A percentile compares a stretch with the other conserved stretches of the same genome.
Evolutionary conservation across 208 protist genomes (phyloP).

Genomic region (Acanthamoeba sp.): DNA sequence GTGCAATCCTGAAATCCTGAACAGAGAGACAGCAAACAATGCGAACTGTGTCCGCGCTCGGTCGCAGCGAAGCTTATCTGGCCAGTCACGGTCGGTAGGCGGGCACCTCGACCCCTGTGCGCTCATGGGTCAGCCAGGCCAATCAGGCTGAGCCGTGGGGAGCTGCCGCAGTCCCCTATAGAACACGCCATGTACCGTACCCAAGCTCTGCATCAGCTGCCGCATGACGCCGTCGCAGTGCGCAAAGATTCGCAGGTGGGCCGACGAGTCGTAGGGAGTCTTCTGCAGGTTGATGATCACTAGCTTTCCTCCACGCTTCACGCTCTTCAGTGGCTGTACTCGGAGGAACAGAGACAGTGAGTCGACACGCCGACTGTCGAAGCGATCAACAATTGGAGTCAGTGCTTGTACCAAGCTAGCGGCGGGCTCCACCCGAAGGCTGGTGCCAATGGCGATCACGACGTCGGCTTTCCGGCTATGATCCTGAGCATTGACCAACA

Average conservation of each 20-base stretch:
- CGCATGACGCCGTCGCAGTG: constrained; percentile 51
- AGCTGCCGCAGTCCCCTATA: not conserved
- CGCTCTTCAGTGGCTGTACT: constrained; percentile 26
- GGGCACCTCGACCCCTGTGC: too few relatives aligned
- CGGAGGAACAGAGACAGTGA: not conserved
- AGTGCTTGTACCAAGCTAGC: constrained; percentile 12
- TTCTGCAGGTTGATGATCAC: constrained; percentile 79
- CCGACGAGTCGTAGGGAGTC: constrained; percentile 65
- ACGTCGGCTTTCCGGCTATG: constrained; percentile 41
- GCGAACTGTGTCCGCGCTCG: too few relatives aligned
- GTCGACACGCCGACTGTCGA: too few relatives aligned
- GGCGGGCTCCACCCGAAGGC: constrained; percentile 52
- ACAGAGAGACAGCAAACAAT: too few relatives aligned
- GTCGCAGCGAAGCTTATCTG: too few relatives aligned
- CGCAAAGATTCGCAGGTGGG: constrained; percentile 40
- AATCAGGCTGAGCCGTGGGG: too few relatives aligned
- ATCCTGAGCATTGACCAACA: not conserved
- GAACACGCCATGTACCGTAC: not conserved
- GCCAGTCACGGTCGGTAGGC: too few relatives aligned
- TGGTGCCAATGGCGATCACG: constrained; percentile 39
- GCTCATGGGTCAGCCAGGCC: too few relatives aligned
- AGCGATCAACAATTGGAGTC: too few relatives aligned
- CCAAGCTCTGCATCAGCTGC: constrained; percentile 5
- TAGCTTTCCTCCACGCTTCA: constrained; percentile 71
- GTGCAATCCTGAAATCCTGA: too few relatives aligned